Conservation (phyloP, 2,329 filamentous ascomycete genomes). For the Fusarium sp. region DNA sequence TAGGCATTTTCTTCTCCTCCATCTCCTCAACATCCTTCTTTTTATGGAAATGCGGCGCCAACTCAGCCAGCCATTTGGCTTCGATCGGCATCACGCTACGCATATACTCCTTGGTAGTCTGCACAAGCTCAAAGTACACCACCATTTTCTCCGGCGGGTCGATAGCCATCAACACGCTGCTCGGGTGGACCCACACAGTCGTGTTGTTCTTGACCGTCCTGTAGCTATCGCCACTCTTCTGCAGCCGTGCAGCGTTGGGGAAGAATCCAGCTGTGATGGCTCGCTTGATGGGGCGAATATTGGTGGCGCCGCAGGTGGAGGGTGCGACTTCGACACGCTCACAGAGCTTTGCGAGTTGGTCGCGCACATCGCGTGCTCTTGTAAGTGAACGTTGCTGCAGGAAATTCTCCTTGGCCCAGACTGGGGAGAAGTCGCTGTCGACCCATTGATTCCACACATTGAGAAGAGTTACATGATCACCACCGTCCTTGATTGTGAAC, state of each 20-base stretch:
- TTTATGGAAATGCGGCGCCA: constrained; percentile 96
- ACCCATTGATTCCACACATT: constrained; percentile 98
- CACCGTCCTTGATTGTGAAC: constrained; percentile 91
- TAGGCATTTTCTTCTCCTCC: constrained; percentile 76
- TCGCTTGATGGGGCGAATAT: constrained; percentile 83
- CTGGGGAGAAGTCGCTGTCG: constrained; percentile 86
- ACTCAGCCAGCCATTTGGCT: constrained; percentile 85
- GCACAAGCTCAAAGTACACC: constrained; percentile 86
- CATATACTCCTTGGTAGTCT: constrained; percentile 94
- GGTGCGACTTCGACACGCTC: constrained; percentile 89
- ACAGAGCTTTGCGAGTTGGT: constrained; percentile 91
- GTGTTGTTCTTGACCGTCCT: constrained; percentile 91
- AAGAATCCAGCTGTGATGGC: constrained; percentile 94
- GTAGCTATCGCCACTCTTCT: constrained; percentile 88
- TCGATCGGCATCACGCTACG: constrained; percentile 87
- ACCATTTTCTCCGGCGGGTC: constrained; percentile 85
- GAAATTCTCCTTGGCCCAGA: constrained; percentile 95
- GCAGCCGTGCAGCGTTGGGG: constrained; percentile 87
- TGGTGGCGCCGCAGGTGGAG: constrained; percentile 75
- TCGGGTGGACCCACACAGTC: constrained; percentile 92
- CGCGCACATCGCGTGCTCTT: constrained; percentile 89
- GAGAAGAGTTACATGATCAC: constrained; percentile 88
- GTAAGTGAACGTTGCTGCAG: constrained; percentile 91
- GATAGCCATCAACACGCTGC: constrained; percentile 80
- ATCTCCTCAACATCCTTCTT: constrained; percentile 87